Percentiles rank a stretch among this genome's conserved stretches.
Evolutionary conservation across 768 basidiomycete genomes (phyloP).

Genomic region (Suillus plorans): DNA sequence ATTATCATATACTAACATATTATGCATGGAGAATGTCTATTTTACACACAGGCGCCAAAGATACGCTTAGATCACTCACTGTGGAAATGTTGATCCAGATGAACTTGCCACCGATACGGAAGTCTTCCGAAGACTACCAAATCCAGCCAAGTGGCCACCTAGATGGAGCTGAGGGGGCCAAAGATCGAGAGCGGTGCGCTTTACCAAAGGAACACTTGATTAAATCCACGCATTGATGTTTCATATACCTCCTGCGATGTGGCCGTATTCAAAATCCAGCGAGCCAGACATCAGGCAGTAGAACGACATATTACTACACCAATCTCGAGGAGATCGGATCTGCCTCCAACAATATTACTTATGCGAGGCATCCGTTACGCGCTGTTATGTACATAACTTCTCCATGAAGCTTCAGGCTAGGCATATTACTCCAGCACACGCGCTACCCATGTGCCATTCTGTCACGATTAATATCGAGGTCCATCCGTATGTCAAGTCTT

Average conservation of each 20-base stretch:
- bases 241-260: not conserved
- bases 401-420: slow-evolving; percentile 1
- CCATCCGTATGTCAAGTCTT: not conserved
- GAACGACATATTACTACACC: not conserved
- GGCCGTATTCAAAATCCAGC: slow-evolving; percentile 4
- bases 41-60: not conserved
- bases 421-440: slow-evolving; percentile 4
- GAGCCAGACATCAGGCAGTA: not conserved
- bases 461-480: not conserved
- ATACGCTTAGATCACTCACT: slow-evolving; percentile 4
- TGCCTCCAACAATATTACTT: slow-evolving; percentile 1
- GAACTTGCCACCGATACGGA: slow-evolving; percentile 3
- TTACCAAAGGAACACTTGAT: not conserved
- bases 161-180: slow-evolving; percentile 4
- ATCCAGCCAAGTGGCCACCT: not conserved
- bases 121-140: slow-evolving; percentile 1
- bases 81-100: slow-evolving; percentile 6
- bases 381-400: slow-evolving; percentile 5
- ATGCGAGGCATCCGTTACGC: slow-evolving; percentile 1
- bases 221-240: not conserved
- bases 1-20: not conserved
- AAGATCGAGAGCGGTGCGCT: not conserved
- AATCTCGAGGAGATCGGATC: slow-evolving; percentile 5
- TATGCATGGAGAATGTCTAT: not conserved
- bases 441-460: not conserved